Evolutionary conservation across 2,329 filamentous ascomycete species (phyloP), one percentile per base, ranked within the genome.

Genomic region (Fusarium austroafricanum): DNA sequence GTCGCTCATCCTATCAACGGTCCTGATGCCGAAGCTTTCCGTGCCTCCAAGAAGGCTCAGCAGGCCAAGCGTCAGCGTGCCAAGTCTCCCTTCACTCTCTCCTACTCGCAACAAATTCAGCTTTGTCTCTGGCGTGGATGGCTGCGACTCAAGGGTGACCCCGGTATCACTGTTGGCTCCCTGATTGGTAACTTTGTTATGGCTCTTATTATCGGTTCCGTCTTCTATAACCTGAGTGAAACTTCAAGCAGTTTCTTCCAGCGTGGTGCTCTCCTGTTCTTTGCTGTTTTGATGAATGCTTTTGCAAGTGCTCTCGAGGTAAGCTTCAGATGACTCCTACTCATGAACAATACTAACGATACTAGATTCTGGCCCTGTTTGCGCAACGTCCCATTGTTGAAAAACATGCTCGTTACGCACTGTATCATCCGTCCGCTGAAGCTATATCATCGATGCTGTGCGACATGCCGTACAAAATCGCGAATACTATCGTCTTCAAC

Each of bases 361-460:
- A 5, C 1, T 62, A 90, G 84, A 96, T 97, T 75, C 79, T 96
- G 33, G 94, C 92, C 0, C 85, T 97, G 6, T 97, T 96, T 76
- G 88, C 92, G 3, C 94, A 97, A 86, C 90, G 94, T 37, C 91
- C 92, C 2, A 97, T 97, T 72, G 93, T 97, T 62, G 93, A 97
- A 76, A 97, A 97, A 77, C 94, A 97, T 72, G 82, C 86, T 56
- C 89, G 91, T 59, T 97, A 97, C 76, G 93, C 94, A 18, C 84
- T 97, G 18, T 97, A 97, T 73, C 94, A 97, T 74, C 93, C 94
- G 0, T 94, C 91, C 11, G 91, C 93, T 17, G 94, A 97, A 83
- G 92, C 93, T n/a, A 85, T 93, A 61, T 89, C 92, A 0, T 96
- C 92, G 11, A 96, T 97, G 90, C 79, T 97, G 29, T 91, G 88